These are phyloP conservation scores for Pseudopyrenochaeta lycopersici DNA, from an alignment of 2,329 filamentous ascomycete species.

Conservation along the genomic window DNA sequence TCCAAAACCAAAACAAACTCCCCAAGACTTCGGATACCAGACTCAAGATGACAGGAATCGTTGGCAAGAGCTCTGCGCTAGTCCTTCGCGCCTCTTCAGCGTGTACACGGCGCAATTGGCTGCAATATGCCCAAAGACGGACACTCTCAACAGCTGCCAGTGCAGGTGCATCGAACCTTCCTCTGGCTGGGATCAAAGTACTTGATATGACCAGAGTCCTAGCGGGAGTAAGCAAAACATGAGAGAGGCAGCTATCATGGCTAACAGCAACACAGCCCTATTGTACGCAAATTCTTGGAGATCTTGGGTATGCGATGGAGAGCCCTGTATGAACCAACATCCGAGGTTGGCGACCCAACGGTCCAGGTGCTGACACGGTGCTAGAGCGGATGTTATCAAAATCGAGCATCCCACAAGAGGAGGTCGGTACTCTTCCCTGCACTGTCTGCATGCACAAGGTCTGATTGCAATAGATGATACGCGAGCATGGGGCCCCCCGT, in stretches of 20 bases:
- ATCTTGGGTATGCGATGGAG: slow-evolving; percentile 77
- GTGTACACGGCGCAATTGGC: slow-evolving; percentile 17
- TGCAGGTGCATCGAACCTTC: slow-evolving; percentile 62
- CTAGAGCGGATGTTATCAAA: slow-evolving; percentile 94
- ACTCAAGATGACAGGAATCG: slow-evolving; percentile 20
- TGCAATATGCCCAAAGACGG: slow-evolving; percentile 28
- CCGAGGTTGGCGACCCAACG: slow-evolving; percentile 34
- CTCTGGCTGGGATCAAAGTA: slow-evolving; percentile 85
- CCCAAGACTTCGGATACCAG: not conserved
- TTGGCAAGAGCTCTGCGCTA: slow-evolving; percentile 24
- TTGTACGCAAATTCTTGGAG: slow-evolving; percentile 94
- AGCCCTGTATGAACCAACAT: slow-evolving; percentile 45
- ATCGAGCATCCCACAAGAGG: slow-evolving; percentile 80
- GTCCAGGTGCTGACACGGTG: slow-evolving; percentile 21
- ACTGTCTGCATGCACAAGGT: not conserved
- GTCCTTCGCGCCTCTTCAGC: slow-evolving; percentile 11
- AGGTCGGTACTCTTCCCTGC: slow-evolving; percentile 19
- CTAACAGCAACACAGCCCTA: slow-evolving; percentile 73
- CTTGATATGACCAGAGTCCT: slow-evolving; percentile 97
- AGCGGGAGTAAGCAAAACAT: slow-evolving; percentile 75
- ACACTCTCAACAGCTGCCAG: slow-evolving; percentile 52
- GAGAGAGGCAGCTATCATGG: not conserved
- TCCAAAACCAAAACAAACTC: slow-evolving; percentile 8
- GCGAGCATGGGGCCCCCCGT: slow-evolving; percentile 94
- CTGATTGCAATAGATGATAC: slow-evolving; percentile 76